A percentile compares a stretch with the other conserved stretches of the same genome.
phyloP scores from a whole-genome alignment of 2,329 filamentous ascomycete genomes.

The Colletotrichum scovillei region DNA sequence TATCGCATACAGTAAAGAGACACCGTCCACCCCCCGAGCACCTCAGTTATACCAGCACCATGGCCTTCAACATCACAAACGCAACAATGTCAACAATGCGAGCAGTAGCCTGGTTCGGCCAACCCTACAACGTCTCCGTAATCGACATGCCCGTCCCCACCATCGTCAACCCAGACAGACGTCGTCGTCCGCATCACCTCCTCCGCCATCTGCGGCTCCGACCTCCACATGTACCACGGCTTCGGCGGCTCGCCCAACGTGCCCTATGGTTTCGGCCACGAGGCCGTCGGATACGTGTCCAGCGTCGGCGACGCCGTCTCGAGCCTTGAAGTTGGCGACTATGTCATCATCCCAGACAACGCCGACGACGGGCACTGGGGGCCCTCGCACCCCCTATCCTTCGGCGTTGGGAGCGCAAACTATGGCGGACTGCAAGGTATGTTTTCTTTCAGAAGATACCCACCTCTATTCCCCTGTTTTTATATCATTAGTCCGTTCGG shows the following conservation, averaged over 20 bases:
- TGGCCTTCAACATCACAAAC: no score
- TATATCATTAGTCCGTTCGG: no score
- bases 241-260: slow-evolving; percentile 17
- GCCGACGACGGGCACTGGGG: no score
- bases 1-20: no score
- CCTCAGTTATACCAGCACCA: no score
- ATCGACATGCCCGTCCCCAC: slow-evolving; percentile 35
- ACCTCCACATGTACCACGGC: slow-evolving; percentile 48
- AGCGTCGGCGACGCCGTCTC: slow-evolving; percentile 48
- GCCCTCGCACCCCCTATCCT: no score
- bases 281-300: slow-evolving; percentile 52
- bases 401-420: no score
- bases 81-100: not conserved
- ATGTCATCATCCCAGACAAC: no score
- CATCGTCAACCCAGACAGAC: slow-evolving; percentile 40
- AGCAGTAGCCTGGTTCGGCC: slow-evolving; percentile 39
- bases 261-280: slow-evolving; percentile 48
- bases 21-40: no score
- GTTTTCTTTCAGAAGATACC: no score
- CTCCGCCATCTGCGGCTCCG: slow-evolving; percentile 48
- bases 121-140: slow-evolving; percentile 30
- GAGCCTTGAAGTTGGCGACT: no score
- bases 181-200: slow-evolving; percentile 47
- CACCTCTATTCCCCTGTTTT: rapidly evolving
- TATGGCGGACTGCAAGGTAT: no score